phyloP scores from a whole-genome alignment of 441 rosid species.

The Capsella rubella region DNA sequence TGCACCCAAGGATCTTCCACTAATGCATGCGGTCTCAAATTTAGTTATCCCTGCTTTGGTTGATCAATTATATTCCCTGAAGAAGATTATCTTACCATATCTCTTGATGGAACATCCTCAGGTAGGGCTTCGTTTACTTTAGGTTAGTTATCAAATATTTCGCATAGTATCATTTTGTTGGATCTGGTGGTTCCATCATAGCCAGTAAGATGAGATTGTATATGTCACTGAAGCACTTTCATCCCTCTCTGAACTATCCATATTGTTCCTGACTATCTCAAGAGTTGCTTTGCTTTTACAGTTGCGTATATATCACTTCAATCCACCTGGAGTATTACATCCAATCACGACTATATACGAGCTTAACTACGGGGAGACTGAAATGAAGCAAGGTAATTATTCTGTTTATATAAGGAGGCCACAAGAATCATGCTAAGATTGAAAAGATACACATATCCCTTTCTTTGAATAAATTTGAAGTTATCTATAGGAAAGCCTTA shows the following conservation, averaged over 20 bases:
- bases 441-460: neutral
- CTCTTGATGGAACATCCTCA: conserved; percentile 62
- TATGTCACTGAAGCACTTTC: neutral
- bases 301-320: conserved; percentile 73
- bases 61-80: conserved; percentile 78
- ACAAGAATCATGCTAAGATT: neutral
- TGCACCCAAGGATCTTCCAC: conserved; percentile 72
- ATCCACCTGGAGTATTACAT: conserved; percentile 74
- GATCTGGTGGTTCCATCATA: neutral
- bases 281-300: conserved; percentile 48
- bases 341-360: conserved; percentile 84
- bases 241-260: neutral
- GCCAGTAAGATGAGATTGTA: neutral
- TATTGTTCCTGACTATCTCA: conserved; percentile 17
- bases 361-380: conserved; percentile 90
- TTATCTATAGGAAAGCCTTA: neutral
- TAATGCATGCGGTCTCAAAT: conserved; percentile 64
- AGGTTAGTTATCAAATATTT: neutral
- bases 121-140: conserved; percentile 47
- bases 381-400: conserved; percentile 80
- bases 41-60: conserved; percentile 75
- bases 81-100: conserved; percentile 58
- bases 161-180: neutral
- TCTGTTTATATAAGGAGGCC: neutral
- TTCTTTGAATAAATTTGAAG: neutral